Evolutionary conservation across 2,329 filamentous ascomycete genomes (phyloP), one percentile per base, ranked within the genome.

Genomic region (Ophiocordyceps unilateralis): DNA sequence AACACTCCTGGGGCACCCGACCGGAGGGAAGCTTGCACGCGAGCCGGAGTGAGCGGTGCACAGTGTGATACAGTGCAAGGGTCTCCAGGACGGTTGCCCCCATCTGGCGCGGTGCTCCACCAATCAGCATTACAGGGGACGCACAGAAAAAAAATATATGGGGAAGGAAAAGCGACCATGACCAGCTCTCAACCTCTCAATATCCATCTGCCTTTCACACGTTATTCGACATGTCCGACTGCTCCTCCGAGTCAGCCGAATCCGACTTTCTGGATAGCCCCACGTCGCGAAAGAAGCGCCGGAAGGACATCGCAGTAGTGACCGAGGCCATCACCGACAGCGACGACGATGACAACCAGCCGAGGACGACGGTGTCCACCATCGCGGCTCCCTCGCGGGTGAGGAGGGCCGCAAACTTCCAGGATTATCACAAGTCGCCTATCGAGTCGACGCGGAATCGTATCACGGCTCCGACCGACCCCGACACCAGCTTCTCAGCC

Each of bases 401-500:
- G 46, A 72, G 64, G 49, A 60, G 62, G 48, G 65, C 59, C 32
- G 46, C 49, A 21, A 41, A 44, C 34, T 44, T 47, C 28, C 46
- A 48, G 44, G 43, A n/a, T n/a, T n/a, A n/a, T n/a, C n/a, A n/a
- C n/a, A n/a, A n/a, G n/a, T n/a, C n/a, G n/a, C n/a, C 50, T 34
- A 45, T 36, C 45, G 34, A 46, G 10, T 37, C 49, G n/a, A 43
- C 55, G 20, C 53, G 53, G 41, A 60, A 55, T 43, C 51, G 57
- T 22, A 64, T 72, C 44, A 59, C 66, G 41, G 74, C 71, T 4
- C 70, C 73, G 12, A 67, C 66, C 21, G 71, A 77, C 51, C 63
- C 65, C 40, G 69, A 76, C 56, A 65, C 72, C 17, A 82, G 73
- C 9, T 94, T 94, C 56, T 73, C 78, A 17, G 74, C 76, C 11